These are phyloP conservation scores for Telfairia occidentalis DNA, from an alignment of 331 rosid species.

Conservation along the genomic window DNA sequence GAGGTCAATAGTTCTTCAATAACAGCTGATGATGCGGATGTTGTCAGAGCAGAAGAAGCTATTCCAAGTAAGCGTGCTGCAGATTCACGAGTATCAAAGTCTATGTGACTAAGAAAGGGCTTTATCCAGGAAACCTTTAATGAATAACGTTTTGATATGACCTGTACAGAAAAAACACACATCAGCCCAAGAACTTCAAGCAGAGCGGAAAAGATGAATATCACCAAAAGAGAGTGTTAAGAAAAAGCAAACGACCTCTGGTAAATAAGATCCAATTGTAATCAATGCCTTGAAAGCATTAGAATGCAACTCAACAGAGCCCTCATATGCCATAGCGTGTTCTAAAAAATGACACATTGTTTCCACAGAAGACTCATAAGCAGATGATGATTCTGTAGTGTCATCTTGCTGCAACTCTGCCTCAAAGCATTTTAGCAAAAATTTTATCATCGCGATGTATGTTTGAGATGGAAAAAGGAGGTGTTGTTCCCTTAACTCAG, in stretches of 20 bases:
- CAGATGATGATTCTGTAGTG: constrained; percentile 33
- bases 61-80: constrained; percentile 88
- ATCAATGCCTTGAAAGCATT: constrained; percentile 75
- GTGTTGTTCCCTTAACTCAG: constrained; percentile 53
- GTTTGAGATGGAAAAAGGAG: constrained; percentile 63
- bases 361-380: constrained; percentile 43
- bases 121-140: constrained; percentile 66
- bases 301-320: constrained; percentile 80
- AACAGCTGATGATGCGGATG: constrained; percentile 36
- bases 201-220: neutral
- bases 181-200: constrained; percentile 11
- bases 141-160: constrained; percentile 56
- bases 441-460: constrained; percentile 65
- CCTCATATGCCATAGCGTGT: constrained; percentile 83
- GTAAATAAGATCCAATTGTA: constrained; percentile 62
- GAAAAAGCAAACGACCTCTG: constrained; percentile 40
- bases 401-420: constrained; percentile 49
- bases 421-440: constrained; percentile 65
- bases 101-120: constrained; percentile 68
- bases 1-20: constrained; percentile 50
- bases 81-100: constrained; percentile 84
- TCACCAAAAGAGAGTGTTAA: neutral
- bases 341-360: constrained; percentile 60
- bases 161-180: constrained; percentile 32
- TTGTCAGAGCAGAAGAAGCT: constrained; percentile 66